phyloP scores from a whole-genome alignment of 371 early-diverging fungal genomes.

The Mucor irregularis region DNA sequence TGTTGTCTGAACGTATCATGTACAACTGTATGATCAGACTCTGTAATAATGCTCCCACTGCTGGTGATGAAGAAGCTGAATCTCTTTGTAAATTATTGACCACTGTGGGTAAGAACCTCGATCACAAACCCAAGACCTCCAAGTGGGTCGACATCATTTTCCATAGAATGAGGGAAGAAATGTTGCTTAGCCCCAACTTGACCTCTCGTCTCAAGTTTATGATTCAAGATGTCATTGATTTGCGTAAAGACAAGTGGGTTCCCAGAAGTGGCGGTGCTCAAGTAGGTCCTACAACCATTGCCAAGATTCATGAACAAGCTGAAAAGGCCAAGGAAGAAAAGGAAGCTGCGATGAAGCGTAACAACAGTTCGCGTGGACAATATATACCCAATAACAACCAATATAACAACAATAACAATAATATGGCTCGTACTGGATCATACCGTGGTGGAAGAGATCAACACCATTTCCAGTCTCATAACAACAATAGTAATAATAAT shows the following conservation, averaged over 20 bases:
- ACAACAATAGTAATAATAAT: slow-evolving; percentile 3
- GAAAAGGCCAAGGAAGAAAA: slow-evolving; percentile 62
- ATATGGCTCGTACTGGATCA: slow-evolving; percentile 64
- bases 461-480: slow-evolving; percentile 1
- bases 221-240: slow-evolving; percentile 89
- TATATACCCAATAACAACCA: slow-evolving; percentile 40
- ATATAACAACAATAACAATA: slow-evolving; percentile 9
- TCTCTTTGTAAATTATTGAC: slow-evolving; percentile 86
- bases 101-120: slow-evolving; percentile 80
- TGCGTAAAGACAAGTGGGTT: slow-evolving; percentile 83
- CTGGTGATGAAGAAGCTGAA: slow-evolving; percentile 95
- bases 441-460: slow-evolving; percentile 50
- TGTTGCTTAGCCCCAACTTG: slow-evolving; percentile 65
- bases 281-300: slow-evolving; percentile 85
- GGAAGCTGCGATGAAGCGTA: slow-evolving; percentile 65
- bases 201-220: slow-evolving; percentile 89
- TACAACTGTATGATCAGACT: slow-evolving; percentile 80
- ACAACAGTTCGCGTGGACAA: slow-evolving; percentile 61
- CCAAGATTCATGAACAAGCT: slow-evolving; percentile 85
- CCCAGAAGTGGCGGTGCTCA: slow-evolving; percentile 52
- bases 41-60: slow-evolving; percentile 67
- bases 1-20: slow-evolving; percentile 93
- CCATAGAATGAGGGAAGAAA: slow-evolving; percentile 62
- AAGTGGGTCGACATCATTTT: slow-evolving; percentile 80
- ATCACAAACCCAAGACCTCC: slow-evolving; percentile 26